Percentiles rank a stretch among this genome's conserved stretches.
These are phyloP conservation scores for Colletotrichum liaoningense DNA, from an alignment of 2,329 filamentous ascomycete genomes.

Conservation along the genomic window DNA sequence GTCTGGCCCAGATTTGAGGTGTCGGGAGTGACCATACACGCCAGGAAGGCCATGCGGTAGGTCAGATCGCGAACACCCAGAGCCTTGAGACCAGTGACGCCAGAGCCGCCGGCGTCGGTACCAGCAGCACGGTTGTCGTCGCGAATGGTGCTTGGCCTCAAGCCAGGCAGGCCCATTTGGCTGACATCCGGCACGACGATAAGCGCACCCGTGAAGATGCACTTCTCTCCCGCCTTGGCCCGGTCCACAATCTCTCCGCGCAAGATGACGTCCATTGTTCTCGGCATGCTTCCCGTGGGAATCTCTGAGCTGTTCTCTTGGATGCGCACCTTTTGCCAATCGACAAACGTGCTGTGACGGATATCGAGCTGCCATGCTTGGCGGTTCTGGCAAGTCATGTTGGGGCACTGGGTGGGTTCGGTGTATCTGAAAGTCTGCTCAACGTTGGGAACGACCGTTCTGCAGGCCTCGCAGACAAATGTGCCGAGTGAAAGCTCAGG, in stretches of 20 bases:
- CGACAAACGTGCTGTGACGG: slow-evolving; percentile 94
- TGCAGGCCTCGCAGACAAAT: slow-evolving; percentile 91
- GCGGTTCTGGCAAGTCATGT: slow-evolving; percentile 86
- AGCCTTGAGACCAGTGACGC: slow-evolving; percentile 89
- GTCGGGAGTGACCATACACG: slow-evolving; percentile 95
- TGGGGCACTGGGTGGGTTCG: slow-evolving; percentile 95
- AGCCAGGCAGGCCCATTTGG: slow-evolving; percentile 89
- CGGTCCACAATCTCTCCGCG: slow-evolving; percentile 97
- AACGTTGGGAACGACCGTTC: slow-evolving; percentile 85
- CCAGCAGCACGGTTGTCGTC: slow-evolving; percentile 81
- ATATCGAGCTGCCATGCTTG: slow-evolving; percentile 97
- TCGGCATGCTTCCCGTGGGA: slow-evolving; percentile 97
- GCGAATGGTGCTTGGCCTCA: slow-evolving; percentile 83
- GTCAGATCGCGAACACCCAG: slow-evolving; percentile 95
- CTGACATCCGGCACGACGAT: slow-evolving; percentile 98
- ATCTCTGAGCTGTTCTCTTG: slow-evolving; percentile 99
- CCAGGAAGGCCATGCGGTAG: slow-evolving; percentile 95
- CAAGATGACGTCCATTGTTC: slow-evolving; percentile 96
- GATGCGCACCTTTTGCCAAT: slow-evolving; percentile 98
- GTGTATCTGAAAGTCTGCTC: slow-evolving; percentile 99
- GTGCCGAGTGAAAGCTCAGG: slow-evolving; percentile 93
- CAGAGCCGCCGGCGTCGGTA: slow-evolving; percentile 84
- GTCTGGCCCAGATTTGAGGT: slow-evolving; percentile 82
- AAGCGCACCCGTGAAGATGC: slow-evolving; percentile 94
- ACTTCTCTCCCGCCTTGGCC: slow-evolving; percentile 97